A percentile compares a stretch with the other conserved stretches of the same genome.
These are phyloP conservation scores for Chlorencoelia australis DNA, from an alignment of 2,329 filamentous ascomycete species.

Conservation along the genomic window DNA sequence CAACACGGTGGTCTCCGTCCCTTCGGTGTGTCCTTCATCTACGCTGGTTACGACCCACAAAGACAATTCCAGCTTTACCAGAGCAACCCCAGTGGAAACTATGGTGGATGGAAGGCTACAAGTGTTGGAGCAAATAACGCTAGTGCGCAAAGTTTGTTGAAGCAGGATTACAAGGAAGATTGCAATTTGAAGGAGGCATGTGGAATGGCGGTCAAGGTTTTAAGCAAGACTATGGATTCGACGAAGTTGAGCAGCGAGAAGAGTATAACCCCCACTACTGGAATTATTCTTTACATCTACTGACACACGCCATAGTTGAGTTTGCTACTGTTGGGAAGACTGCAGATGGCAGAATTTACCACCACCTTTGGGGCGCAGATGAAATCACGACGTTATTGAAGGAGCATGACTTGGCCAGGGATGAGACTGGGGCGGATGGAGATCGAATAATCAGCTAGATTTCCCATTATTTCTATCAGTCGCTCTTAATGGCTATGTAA, in stretches of 20 bases:
- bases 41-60: constrained; percentile 93
- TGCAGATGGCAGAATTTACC: constrained; percentile 92
- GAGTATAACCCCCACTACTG: constrained; percentile 54
- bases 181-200: constrained; percentile 94
- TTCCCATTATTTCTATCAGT: constrained; percentile 5
- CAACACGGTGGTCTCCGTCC: constrained; percentile 97
- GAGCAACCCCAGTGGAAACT: constrained; percentile 97
- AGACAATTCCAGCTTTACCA: constrained; percentile 98
- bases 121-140: constrained; percentile 97
- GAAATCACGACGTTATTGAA: constrained; percentile 91
- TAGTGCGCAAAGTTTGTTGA: constrained; percentile 89
- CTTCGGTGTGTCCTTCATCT: constrained; percentile 99
- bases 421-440: constrained; percentile 38
- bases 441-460: constrained; percentile 25
- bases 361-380: constrained; percentile 92
- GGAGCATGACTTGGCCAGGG: constrained; percentile 91
- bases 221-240: constrained; percentile 99
- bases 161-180: constrained; percentile 99
- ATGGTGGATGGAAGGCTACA: constrained; percentile 98
- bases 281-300: constrained; percentile 2
- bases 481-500: constrained; percentile 17
- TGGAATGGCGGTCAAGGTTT: constrained; percentile 92
- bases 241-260: constrained; percentile 99
- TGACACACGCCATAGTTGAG: constrained; percentile 56
- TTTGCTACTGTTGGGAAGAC: constrained; percentile 97